Evolutionary conservation across 2,329 filamentous ascomycete species (phyloP).

Genomic region (Exophiala lecanii-corni): DNA sequence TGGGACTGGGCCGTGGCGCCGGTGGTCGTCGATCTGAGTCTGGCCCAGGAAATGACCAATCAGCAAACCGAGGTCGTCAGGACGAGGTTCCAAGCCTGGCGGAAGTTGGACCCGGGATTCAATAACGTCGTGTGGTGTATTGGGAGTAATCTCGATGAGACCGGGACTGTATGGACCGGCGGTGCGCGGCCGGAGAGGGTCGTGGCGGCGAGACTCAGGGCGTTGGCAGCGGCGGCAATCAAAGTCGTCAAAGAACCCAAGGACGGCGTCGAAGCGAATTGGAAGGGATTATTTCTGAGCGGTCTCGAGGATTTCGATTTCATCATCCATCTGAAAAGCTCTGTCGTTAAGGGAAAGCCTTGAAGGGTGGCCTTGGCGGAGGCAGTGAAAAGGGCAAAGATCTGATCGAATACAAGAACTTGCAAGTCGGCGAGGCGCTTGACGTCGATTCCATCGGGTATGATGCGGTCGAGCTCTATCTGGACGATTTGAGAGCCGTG

Average conservation of each 20-base stretch:
- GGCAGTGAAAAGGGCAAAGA: neutral
- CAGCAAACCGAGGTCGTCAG: slow-evolving; percentile 35
- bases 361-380: no score
- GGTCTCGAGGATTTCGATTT: slow-evolving; percentile 78
- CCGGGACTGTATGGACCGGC: slow-evolving; percentile 77
- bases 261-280: slow-evolving; percentile 47
- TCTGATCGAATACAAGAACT: slow-evolving; percentile 67
- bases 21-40: slow-evolving; percentile 68
- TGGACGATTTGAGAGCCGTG: slow-evolving; percentile 61
- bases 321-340: slow-evolving; percentile 63
- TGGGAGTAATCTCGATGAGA: slow-evolving; percentile 71
- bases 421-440: slow-evolving; percentile 51
- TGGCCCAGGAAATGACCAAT: slow-evolving; percentile 55
- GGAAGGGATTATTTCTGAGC: slow-evolving; percentile 64
- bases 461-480: slow-evolving; percentile 58
- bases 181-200: slow-evolving; percentile 68
- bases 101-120: slow-evolving; percentile 82
- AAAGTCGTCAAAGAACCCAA: slow-evolving; percentile 52
- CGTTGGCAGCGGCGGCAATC: slow-evolving; percentile 71
- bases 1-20: slow-evolving; percentile 92
- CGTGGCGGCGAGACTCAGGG: slow-evolving; percentile 76
- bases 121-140: slow-evolving; percentile 77
- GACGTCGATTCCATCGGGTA: slow-evolving; percentile 47
- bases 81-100: slow-evolving; percentile 75
- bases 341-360: slow-evolving; percentile 35